Evolutionary conservation across 78 protist species (phyloP).

Genomic region (Chrysochromulina parva): DNA sequence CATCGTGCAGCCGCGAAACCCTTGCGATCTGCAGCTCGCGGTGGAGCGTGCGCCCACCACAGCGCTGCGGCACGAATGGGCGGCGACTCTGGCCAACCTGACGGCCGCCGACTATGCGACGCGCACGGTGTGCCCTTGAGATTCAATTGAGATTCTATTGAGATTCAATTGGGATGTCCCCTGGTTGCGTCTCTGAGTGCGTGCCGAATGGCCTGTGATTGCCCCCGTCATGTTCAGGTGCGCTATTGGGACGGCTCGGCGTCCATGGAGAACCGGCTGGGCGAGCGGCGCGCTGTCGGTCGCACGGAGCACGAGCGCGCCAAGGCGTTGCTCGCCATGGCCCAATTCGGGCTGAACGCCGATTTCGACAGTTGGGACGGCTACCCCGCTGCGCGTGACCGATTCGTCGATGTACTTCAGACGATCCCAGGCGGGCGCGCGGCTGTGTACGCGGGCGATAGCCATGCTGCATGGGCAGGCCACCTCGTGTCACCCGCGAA

Average conservation of each 20-base stretch:
- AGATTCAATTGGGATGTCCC: too few species aligned
- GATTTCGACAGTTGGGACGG: neutral
- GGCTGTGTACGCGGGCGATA: neutral
- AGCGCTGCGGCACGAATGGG: neutral
- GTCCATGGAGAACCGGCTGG: too few species aligned
- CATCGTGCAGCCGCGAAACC: neutral
- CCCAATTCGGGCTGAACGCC: neutral
- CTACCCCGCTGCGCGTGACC: neutral
- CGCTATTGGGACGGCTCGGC: too few species aligned
- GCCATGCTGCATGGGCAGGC: slow-evolving; percentile 19
- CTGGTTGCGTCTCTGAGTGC: too few species aligned
- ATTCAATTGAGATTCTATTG: too few species aligned
- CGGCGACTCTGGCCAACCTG: neutral
- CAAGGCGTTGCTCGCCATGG: neutral
- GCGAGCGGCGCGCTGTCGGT: too few species aligned
- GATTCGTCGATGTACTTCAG: neutral
- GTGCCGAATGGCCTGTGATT: too few species aligned
- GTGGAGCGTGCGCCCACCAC: neutral
- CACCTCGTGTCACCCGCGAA: neutral
- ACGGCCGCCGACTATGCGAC: neutral
- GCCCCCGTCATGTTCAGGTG: too few species aligned
- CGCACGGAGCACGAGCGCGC: too few species aligned
- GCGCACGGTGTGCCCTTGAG: neutral
- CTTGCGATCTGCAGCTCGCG: neutral
- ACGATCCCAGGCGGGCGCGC: neutral